These are phyloP conservation scores for Canariomyces notabilis DNA, from an alignment of 2,329 filamentous ascomycete species.

Conservation along the genomic window DNA sequence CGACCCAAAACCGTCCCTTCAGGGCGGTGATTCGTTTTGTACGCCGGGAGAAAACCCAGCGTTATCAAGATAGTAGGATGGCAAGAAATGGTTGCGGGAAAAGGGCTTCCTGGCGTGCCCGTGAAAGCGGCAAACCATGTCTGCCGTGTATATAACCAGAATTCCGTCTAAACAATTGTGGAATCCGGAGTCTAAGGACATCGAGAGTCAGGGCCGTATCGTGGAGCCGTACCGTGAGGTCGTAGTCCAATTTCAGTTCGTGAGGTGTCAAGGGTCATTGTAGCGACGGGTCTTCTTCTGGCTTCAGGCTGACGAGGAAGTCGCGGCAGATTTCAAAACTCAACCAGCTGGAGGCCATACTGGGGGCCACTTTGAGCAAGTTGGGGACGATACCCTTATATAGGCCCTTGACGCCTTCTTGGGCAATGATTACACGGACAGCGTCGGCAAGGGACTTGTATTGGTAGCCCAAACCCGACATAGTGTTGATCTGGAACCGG, in stretches of 20 bases:
- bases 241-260: too few relatives aligned
- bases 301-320: conserved; percentile 63
- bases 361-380: conserved; percentile 91
- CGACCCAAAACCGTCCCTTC: too few relatives aligned
- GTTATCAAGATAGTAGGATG: too few relatives aligned
- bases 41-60: too few relatives aligned
- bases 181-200: not conserved
- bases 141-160: not conserved
- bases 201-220: not conserved
- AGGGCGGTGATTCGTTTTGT: too few relatives aligned
- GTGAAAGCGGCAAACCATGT: not conserved
- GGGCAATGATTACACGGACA: conserved; percentile 69
- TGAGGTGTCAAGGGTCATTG: conserved; percentile 19
- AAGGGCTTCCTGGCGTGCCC: not conserved
- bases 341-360: conserved; percentile 97
- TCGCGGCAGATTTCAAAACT: conserved; percentile 94
- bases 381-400: conserved; percentile 98
- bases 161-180: not conserved
- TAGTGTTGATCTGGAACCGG: conserved; percentile 97
- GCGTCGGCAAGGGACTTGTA: conserved; percentile 87
- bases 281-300: conserved; percentile 33
- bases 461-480: conserved; percentile 96
- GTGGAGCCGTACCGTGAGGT: not conserved
- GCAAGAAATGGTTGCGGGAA: not conserved
- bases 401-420: conserved; percentile 79